A percentile compares a stretch with the other conserved stretches of the same genome.
Evolutionary conservation across 495 filamentous ascomycete species (phyloP).

Genomic region (Parathielavia hyrcaniae): DNA sequence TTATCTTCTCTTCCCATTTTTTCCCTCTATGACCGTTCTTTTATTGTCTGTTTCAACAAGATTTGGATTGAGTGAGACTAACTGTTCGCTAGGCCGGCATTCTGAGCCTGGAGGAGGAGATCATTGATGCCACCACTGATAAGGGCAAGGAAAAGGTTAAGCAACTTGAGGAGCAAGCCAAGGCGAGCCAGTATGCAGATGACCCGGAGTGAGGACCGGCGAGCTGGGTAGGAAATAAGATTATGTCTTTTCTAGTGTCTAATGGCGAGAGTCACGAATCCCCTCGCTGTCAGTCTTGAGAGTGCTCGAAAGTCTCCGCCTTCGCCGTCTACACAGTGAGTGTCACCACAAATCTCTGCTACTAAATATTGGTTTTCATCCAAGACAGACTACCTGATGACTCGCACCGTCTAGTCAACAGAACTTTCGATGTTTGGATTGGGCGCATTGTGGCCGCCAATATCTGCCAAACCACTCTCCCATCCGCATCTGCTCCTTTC

Average conservation of each 20-base stretch:
- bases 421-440: neutral
- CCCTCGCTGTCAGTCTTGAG: neutral
- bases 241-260: neutral
- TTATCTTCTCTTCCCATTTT: too few relatives aligned
- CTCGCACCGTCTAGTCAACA: neutral
- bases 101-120: conserved; percentile 82
- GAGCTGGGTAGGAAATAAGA: neutral
- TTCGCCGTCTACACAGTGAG: neutral
- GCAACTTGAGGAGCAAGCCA: conserved; percentile 60
- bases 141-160: conserved; percentile 74
- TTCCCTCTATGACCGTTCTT: too few relatives aligned
- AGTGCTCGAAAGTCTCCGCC: neutral
- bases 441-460: neutral
- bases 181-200: conserved; percentile 34
- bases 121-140: conserved; percentile 93
- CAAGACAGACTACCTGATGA: neutral
- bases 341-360: neutral
- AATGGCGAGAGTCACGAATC: neutral
- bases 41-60: neutral
- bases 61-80: conserved; percentile 2
- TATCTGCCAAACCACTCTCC: neutral
- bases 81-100: conserved; percentile 58
- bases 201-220: conserved; percentile 18
- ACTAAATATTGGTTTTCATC: neutral
- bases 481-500: neutral